Conservation (phyloP, 257 asterid species). For the Pogostemon cablin region DNA sequence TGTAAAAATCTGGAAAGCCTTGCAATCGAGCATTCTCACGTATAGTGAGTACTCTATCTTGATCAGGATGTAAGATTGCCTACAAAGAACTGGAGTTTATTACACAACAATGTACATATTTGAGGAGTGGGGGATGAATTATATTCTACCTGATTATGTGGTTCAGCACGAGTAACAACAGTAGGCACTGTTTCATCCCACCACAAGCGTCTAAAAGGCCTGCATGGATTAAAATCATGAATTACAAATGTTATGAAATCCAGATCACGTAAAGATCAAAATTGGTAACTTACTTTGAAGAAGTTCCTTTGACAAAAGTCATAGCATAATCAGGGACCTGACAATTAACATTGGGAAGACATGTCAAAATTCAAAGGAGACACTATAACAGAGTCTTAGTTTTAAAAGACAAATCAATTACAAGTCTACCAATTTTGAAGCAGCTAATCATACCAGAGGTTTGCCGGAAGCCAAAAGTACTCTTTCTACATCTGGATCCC, state of each 20-base stretch:
- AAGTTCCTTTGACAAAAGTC: slow-evolving; percentile 57
- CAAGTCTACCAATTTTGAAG: neutral
- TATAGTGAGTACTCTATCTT: slow-evolving; percentile 76
- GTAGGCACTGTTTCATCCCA: slow-evolving; percentile 93
- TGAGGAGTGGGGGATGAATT: no score
- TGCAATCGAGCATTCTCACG: slow-evolving; percentile 93
- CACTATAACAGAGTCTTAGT: no score
- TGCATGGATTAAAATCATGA: slow-evolving; percentile 25
- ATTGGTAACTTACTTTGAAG: slow-evolving; percentile 55
- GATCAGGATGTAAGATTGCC: slow-evolving; percentile 69
- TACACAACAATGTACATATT: neutral
- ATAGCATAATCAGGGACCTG: slow-evolving; percentile 95
- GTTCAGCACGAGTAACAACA: slow-evolving; percentile 86
- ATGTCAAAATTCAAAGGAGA: neutral
- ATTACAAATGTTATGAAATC: neutral
- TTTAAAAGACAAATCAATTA: neutral
- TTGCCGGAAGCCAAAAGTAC: slow-evolving; percentile 63
- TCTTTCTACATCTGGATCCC: slow-evolving; percentile 61
- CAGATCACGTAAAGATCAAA: neutral
- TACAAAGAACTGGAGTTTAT: slow-evolving; percentile 19
- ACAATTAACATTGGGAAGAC: neutral
- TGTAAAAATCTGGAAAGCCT: slow-evolving; percentile 87
- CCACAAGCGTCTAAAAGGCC: slow-evolving; percentile 96
- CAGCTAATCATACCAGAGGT: slow-evolving; percentile 64
- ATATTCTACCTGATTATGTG: slow-evolving; percentile 73